phyloP scores from a whole-genome alignment of 2,329 filamentous ascomycete genomes.

The Phaeosphaeria sp. region DNA sequence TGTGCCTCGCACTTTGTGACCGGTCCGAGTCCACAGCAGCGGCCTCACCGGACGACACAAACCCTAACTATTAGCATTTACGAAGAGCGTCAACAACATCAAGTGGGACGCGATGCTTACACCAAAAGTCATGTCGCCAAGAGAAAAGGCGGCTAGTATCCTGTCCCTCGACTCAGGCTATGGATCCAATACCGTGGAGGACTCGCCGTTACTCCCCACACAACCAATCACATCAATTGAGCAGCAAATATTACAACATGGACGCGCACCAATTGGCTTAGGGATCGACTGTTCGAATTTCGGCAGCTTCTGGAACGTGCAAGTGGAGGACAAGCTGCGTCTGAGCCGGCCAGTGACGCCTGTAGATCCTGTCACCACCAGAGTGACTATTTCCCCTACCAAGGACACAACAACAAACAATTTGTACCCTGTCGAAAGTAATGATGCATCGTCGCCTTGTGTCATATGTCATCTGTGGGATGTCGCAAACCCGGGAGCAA shows the following conservation, averaged over 20 bases:
- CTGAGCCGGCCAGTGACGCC: constrained; percentile 9
- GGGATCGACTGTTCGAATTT: constrained; percentile 2
- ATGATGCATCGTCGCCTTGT: constrained; percentile 15
- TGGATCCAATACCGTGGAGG: constrained; percentile 24
- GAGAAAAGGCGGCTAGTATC: constrained; percentile 33
- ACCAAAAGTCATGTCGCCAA: constrained; percentile 25
- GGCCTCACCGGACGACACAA: constrained; percentile 1
- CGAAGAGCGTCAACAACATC: neutral
- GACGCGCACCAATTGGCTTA: constrained; percentile 5
- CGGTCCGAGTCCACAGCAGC: constrained; percentile 1
- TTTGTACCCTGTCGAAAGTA: constrained; percentile 12
- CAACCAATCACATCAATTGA: neutral
- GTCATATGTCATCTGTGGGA: constrained; percentile 33
- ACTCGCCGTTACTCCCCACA: constrained; percentile 4
- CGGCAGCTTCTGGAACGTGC: constrained; percentile 12
- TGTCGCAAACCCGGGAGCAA: constrained; percentile 27
- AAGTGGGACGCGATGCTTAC: constrained; percentile 26
- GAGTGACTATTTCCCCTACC: constrained; percentile 29
- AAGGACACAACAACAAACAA: constrained; percentile 14
- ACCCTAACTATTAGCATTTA: neutral
- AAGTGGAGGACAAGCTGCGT: constrained; percentile 15
- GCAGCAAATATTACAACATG: neutral
- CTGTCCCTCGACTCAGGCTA: constrained; percentile 46
- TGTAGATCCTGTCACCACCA: constrained; percentile 27
- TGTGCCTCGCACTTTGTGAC: constrained; percentile 6